Base-by-base conservation (phyloP, 2,329 filamentous ascomycete species). In the Diaporthe aspalathi region DNA sequence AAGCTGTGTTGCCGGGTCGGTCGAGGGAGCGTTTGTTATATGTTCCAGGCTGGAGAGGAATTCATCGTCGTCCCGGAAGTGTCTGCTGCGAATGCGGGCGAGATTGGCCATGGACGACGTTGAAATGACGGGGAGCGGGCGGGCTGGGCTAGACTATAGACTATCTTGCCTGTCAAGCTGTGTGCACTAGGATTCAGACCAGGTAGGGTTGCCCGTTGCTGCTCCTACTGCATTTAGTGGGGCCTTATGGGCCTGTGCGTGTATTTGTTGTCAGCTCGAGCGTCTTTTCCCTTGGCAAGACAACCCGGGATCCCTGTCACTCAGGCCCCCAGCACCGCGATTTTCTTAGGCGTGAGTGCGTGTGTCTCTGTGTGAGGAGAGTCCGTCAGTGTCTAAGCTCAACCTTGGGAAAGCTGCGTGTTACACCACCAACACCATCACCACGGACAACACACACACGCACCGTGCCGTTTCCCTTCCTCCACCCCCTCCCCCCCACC, bases 251-350 rank as follows among this genome's bases (percentile, higher is more conserved):
- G 76, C 52, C 74, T 68, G 74, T 76, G 75, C 73, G 60, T 69
- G 75, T 76, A 73, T 74, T 79, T 76, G 77, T 76, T 79, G 78
- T 79, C 77, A 77, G 75, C 75, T 73, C 76, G 74, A 77, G 74
- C 73, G 60, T 45, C 60, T 47, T 65, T n/a, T n/a, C n/a, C n/a
- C 45, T 38, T 65, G 60, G 60, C 60, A 24, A 65, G 60, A 65
- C 60, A 65, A 50, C 45, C 56, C n/a, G 29, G 60, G 60, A 65
- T 24, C 60, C 60, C 60, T 65, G 60, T 38, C 60, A n/a, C 57
- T 27, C 22, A 29, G 35, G 29, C 70, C 56, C n/a, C 52, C 43
- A 65, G 29, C 53, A 71, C 70, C 70, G 67, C 70, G 70, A 72
- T 67, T 72, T 72, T 70, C 67, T 53, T 22, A 54, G 50, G 40